Evolutionary conservation across 1,284 basidiomycete species (phyloP), one percentile per base, ranked within the genome.

Genomic region (Laetiporus sulphureus): DNA sequence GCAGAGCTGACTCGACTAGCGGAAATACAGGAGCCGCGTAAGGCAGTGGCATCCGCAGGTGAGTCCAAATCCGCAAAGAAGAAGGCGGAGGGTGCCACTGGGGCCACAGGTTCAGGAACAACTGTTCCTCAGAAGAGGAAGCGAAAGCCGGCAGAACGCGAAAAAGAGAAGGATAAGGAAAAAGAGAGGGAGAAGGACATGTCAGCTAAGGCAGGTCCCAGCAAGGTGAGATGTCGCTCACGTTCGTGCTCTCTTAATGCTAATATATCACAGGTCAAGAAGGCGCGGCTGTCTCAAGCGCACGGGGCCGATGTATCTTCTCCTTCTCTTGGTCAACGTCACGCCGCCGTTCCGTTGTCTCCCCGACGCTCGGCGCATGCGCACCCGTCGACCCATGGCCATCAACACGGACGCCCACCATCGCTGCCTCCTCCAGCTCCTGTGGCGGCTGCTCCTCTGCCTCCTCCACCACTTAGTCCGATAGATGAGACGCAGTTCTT

Each of bases 401-500:
- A 52, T 37, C 52, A 48, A 27, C 49, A 46, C n/a, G 54, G 61
- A 32, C 55, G 61, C 30, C 46, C 57, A 48, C 32, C 65, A 51
- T 34, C 67, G 5, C 35, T 51, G 8, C 53, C 50, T 11, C 47
- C 46, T 55, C 42, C 61, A 35, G 36, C 53, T 35, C 42, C 54
- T 32, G 13, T 57, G 45, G 46, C 60, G 12, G 54, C 59, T 18
- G 42, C 50, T 4, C 47, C 49, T 4, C 55, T 61, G 37, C 61
- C 67, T 45, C 58, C 65, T 33, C 63, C 61, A 21, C 49, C 51
- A 10, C 38, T 48, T 59, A 62, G 71, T 3, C 61, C 78, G 42
- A 63, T 69, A 16, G 86, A 94, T 44, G 90, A 95, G 47, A 75
- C 82, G 1, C 83, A 86, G 40, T 97, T 98, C 69, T 98, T 99